Evolutionary conservation across 2,329 filamentous ascomycete genomes (phyloP).

Genomic region (Aspergillus awamori): DNA sequence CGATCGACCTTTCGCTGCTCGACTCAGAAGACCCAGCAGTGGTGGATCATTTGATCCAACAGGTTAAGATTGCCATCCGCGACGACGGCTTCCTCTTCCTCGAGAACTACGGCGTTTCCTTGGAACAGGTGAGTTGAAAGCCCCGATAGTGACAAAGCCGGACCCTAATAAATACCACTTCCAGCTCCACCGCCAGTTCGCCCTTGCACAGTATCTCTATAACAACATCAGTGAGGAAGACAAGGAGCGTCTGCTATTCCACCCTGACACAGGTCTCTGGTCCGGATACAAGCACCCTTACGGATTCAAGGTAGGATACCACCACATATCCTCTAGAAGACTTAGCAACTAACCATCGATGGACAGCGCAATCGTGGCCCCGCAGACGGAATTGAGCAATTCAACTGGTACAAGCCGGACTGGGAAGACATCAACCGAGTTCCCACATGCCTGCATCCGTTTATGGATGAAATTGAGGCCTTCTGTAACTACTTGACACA

Average conservation of each 20-base stretch:
- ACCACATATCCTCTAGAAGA: too few relatives aligned
- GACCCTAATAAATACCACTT: not conserved
- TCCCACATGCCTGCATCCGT: conserved; percentile 52
- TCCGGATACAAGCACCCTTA: conserved; percentile 56
- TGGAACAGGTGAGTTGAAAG: conserved; percentile 41
- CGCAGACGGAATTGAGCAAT: conserved; percentile 57
- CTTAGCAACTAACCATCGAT: too few relatives aligned
- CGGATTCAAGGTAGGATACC: conserved; percentile 45
- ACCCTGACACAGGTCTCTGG: conserved; percentile 53
- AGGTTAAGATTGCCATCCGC: conserved; percentile 48
- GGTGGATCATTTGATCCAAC: conserved; percentile 48
- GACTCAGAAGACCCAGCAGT: conserved; percentile 48
- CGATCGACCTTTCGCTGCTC: conserved; percentile 50
- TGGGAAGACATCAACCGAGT: conserved; percentile 47
- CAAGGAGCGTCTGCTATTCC: conserved; percentile 52
- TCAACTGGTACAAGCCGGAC: conserved; percentile 56
- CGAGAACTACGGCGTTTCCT: conserved; percentile 54
- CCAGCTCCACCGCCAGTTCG: conserved; percentile 54
- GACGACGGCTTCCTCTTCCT: conserved; percentile 53
- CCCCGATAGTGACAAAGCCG: not conserved
- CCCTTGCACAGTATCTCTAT: conserved; percentile 55
- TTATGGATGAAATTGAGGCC: conserved; percentile 54
- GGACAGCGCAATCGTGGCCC: conserved; percentile 45
- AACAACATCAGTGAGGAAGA: conserved; percentile 55
- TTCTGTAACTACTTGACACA: conserved; percentile 54